Evolutionary conservation across 768 basidiomycete species (phyloP).

Genomic region (Suillus placidus): DNA sequence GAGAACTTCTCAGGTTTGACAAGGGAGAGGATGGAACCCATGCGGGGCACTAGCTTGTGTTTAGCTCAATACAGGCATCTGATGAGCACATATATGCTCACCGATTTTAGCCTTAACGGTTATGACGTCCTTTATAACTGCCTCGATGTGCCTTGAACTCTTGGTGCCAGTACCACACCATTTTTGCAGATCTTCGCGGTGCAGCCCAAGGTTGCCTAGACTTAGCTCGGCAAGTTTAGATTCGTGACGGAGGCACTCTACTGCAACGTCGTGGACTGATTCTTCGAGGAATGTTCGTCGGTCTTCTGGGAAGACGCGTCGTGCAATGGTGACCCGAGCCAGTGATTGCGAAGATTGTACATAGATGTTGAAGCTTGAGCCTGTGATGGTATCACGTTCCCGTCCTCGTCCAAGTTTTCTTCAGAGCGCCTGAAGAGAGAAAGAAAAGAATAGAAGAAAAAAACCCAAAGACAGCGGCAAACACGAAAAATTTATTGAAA

Average conservation of each 20-base stretch:
- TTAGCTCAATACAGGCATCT: neutral
- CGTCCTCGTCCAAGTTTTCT: too few species aligned
- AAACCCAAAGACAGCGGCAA: too few species aligned
- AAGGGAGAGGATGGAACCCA: constrained; percentile 77
- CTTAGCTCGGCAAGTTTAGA: neutral
- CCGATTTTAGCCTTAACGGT: constrained; percentile 36
- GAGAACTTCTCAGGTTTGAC: constrained; percentile 75
- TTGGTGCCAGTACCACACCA: constrained; percentile 42
- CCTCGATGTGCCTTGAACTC: constrained; percentile 51
- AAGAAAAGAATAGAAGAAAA: too few species aligned
- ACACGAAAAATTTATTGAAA: too few species aligned
- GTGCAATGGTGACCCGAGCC: too few species aligned
- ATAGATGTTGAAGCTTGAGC: neutral
- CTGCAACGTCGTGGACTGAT: neutral
- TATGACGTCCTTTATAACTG: constrained; percentile 49
- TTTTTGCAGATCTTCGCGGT: constrained; percentile 53
- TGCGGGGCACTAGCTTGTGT: constrained; percentile 21
- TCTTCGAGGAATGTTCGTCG: neutral
- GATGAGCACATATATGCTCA: constrained; percentile 14
- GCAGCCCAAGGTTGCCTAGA: constrained; percentile 11
- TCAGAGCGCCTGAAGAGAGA: too few species aligned
- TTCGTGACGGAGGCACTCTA: neutral
- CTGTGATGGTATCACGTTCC: too few species aligned
- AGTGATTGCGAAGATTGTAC: neutral
- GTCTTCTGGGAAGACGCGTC: constrained; percentile 54